Conservation (phyloP, 192 early-diverging fungal species). For the Backusella luteola region DNA sequence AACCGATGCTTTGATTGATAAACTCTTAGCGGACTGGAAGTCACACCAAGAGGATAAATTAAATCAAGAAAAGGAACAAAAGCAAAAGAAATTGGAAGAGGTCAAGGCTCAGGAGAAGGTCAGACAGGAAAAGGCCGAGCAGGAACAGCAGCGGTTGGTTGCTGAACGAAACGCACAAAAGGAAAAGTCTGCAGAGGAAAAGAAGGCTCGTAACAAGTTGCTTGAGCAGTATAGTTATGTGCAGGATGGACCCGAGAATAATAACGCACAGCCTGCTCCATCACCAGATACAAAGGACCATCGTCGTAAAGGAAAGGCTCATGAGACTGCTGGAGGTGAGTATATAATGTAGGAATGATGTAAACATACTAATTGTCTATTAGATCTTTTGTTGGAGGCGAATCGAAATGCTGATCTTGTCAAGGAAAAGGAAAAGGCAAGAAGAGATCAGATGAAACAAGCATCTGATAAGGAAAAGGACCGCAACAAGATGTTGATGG, state of each 20-base stretch:
- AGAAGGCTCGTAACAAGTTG: constrained; percentile 46
- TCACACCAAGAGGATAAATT: constrained; percentile 38
- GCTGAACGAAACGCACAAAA: neutral
- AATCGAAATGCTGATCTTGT: constrained; percentile 61
- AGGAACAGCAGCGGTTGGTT: neutral
- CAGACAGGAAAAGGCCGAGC: neutral
- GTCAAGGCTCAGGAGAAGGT: constrained; percentile 19
- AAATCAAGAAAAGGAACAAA: constrained; percentile 33
- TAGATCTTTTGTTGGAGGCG: constrained; percentile 39
- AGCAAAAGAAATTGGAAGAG: constrained; percentile 22
- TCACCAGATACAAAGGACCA: neutral
- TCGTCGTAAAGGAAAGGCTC: neutral
- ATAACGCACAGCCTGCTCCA: neutral
- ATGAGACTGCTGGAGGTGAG: neutral
- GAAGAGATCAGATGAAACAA: constrained; percentile 49
- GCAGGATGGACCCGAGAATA: constrained; percentile 53
- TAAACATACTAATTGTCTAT: neutral
- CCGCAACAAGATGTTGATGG: constrained; percentile 46
- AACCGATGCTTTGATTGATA: constrained; percentile 40
- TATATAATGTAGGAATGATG: neutral
- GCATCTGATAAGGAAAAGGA: constrained; percentile 52
- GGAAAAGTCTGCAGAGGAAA: constrained; percentile 35
- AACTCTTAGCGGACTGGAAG: constrained; percentile 45
- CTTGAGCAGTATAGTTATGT: constrained; percentile 64
- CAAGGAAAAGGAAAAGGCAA: constrained; percentile 54